Base-by-base conservation (phyloP, 2,329 filamentous ascomycete species). In the Exserohilum turcica region DNA sequence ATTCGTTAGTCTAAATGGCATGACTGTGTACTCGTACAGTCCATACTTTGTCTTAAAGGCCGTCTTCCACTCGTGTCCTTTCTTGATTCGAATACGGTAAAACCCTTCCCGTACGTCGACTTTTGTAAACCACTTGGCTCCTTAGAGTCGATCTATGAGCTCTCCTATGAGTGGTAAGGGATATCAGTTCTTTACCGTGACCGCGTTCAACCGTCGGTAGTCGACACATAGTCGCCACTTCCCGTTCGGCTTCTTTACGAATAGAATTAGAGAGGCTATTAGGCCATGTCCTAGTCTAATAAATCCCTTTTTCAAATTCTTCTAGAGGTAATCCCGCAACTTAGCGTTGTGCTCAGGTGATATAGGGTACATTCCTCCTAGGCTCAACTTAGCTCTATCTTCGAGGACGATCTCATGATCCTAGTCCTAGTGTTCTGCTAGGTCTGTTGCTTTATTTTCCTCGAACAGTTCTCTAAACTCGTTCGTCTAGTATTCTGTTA, bases 281-380 rank as follows among this genome's bases (percentile, higher is more conserved):
- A 36, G 18, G 32, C 43, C 8, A 28, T 7, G 19, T 45, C 4
- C 31, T 36, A 15, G 18, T 36, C 32, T 19, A 13, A 45, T 45
- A 36, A 36, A 38, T 31, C 15, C 15, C 18, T 48, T 40, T 6
- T 48, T 48, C n/a, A 48, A 6, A 12, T 48, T 48, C 27, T 35
- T 48, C 12, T 40, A 24, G 15, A 48, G 15, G 15, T 37, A 46
- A 2, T 46, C 32, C 13, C n/a, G 8, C 13, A 44, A 28, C 42
- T 44, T 44, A 44, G 42, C 13, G 10, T 37, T 18, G 6, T 46
- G 12, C 43, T 46, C 29, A 37, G 21, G 43, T 15, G 9, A 13
- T 36, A 46, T 37, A 16, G 5, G 9, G 32, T 46, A 46, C 16
- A 46, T 46, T 37, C 15, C 18, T 46, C 18, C 19, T 46, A 46